Evolutionary conservation across 768 basidiomycete species (phyloP), one percentile per base, ranked within the genome.

Genomic region (Neoboletus brunneissimus): DNA sequence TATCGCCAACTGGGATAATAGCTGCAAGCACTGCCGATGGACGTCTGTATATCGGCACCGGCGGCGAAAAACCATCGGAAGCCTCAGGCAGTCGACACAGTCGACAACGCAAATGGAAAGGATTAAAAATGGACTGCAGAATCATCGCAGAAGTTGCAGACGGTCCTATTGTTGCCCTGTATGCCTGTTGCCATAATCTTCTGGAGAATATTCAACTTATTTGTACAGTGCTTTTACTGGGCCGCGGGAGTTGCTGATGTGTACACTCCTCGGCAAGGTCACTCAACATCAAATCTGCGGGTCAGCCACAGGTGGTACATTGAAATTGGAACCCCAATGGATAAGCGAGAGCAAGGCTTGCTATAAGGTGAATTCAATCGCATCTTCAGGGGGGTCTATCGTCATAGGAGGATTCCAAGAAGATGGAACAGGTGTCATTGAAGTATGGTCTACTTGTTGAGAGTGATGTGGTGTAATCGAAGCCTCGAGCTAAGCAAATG

Each of bases 11-110:
- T 5, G 89, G 87, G 0, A 65, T 84, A 32, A 65, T 91, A 18
- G 88, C 84, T 15, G 87, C 83, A 7, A 85, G 88, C 6, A 88
- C 85, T 1, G 91, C 89, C 10, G 88, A 92, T 65, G 91, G 91
- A 4, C 81, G 82, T 38, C 64, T 92, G 5, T 84, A 83, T 76
- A 61, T 91, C 25, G 88, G 89, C 13, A 78, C 79, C 11, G 83
- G 89, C 4, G 89, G 87, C 7, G 85, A 86, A 65, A 88, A 82
- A 64, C 51, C 54, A 34, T 59, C 55, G 8, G 58, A 58, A 20
- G 49, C 54, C 38, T 42, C 60, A 15, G 31, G 52, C 23, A 65
- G 65, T 40, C 73, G 77, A 65, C 86, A 83, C 72, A 83, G 80
- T 64, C 75, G 79, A 56, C 75, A 75, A 35, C 81, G 83, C 55